Conservation (phyloP, 345 rosid species). For the Luvunga scandens region DNA sequence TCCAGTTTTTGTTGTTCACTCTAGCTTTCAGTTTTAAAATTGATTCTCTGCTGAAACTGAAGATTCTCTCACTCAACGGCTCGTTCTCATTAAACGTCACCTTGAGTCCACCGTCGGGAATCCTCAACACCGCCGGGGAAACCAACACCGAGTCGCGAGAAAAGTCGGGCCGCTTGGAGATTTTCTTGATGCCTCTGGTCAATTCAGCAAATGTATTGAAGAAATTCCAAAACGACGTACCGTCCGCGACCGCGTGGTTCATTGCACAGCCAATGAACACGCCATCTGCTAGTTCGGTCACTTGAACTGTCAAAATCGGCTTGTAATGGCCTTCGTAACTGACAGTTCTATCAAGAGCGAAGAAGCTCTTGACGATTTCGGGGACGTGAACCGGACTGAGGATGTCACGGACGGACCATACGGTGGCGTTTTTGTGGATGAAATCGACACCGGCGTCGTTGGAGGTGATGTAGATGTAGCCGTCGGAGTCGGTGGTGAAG, state of each 20-base stretch:
- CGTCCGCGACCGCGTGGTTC: slow-evolving; percentile 82
- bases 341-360: slow-evolving; percentile 56
- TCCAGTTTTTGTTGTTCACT: slow-evolving; percentile 37
- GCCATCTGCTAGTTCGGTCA: slow-evolving; percentile 73
- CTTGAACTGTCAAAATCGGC: slow-evolving; percentile 83
- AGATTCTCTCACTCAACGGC: slow-evolving; percentile 74
- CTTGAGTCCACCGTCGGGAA: slow-evolving; percentile 72
- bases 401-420: slow-evolving; percentile 38
- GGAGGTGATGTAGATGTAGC: slow-evolving; percentile 56
- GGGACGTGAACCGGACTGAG: slow-evolving; percentile 59
- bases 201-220: slow-evolving; percentile 80
- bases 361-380: slow-evolving; percentile 48
- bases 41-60: slow-evolving; percentile 74
- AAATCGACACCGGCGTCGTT: slow-evolving; percentile 77
- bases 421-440: slow-evolving; percentile 45
- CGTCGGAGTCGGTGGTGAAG: slow-evolving; percentile 44
- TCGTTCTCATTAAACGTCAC: slow-evolving; percentile 68
- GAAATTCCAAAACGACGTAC: slow-evolving; percentile 95
- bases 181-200: slow-evolving; percentile 42
- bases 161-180: slow-evolving; percentile 57
- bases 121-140: slow-evolving; percentile 58
- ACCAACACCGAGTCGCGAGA: slow-evolving; percentile 57
- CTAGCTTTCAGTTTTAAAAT: slow-evolving; percentile 59
- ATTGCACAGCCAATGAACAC: slow-evolving; percentile 71
- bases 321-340: slow-evolving; percentile 73